Base-by-base conservation (phyloP, 148 eudicot species). In the Nyssa sinensis region DNA sequence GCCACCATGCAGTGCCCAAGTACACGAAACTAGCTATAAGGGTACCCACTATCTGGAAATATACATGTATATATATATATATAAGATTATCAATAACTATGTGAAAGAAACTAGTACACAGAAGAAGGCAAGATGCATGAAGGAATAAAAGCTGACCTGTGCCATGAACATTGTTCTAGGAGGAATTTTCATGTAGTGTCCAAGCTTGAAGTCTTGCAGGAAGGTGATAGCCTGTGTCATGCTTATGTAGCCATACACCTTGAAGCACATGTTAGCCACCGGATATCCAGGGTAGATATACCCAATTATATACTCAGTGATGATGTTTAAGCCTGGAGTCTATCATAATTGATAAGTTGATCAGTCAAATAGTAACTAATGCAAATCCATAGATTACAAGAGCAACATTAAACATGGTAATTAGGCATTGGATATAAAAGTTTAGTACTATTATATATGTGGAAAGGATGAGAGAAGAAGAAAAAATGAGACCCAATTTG, bases 121-220 rank as follows among this genome's bases (percentile, higher is more conserved):
- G 57, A 13, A 49, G 21, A 3, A 55, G 24, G 8, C 23, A 55
- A 16, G 3, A 13, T 14, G 14, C 8, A 5, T 28, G 25, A 14
- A 29, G 51, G 17, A 3, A 44, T 44, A 44, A 14, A 14, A 4
- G 72, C 79, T 76, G 58, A 90, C 98, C 88, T 95, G 98, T 25
- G 98, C 99, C 98, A 95, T 88, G 88, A 90, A 95, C 99, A 95
- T 95, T 31, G 89, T 88, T 81, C 94, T 83, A 0, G 99, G 98
- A 31, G 99, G 98, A 66, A 96, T 91, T 81, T 96, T 96, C 99
- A 96, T 96, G 79, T 93, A 96, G 74, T 96, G 99, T 13, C 99
- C 99, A 65, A 96, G 98, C 81, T 96, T 96, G 87, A 96, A 91
- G 79, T 96, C 98, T 91, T 93, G 98, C 35, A 96, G 83, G 84